These are phyloP conservation scores for Penicillium psychrofluorescens DNA, from an alignment of 495 filamentous ascomycete species.

Conservation along the genomic window DNA sequence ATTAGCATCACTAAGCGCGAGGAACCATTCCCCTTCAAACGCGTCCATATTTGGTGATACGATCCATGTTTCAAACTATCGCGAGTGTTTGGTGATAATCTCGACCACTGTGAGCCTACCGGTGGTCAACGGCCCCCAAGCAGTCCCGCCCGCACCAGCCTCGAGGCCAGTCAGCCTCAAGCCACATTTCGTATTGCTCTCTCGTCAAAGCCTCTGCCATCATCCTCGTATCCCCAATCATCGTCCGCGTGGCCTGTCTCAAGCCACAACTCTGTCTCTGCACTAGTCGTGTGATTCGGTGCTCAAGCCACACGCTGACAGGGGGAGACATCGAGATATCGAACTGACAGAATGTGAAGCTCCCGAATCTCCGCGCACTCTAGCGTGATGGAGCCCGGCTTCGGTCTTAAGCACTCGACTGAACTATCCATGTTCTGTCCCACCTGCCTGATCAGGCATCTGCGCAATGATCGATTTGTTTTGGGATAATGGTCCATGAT, in stretches of 20 bases:
- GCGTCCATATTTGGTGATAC: conserved; percentile 7
- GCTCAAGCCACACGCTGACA: too few species aligned
- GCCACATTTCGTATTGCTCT: conserved; percentile 5
- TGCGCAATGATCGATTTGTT: not conserved
- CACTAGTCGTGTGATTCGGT: too few species aligned
- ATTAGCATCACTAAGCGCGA: not conserved
- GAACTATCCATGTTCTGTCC: not conserved
- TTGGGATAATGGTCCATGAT: too few species aligned
- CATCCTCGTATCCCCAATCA: too few species aligned
- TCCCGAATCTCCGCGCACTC: too few species aligned
- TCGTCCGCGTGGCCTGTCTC: too few species aligned
- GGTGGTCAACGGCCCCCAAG: too few species aligned
- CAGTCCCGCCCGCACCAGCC: not conserved
- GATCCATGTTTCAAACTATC: conserved; percentile 6
- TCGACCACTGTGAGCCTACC: not conserved
- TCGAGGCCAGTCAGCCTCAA: conserved; percentile 9
- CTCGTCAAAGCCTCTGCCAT: conserved; percentile 1
- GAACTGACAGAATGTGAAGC: too few species aligned
- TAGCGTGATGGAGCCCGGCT: too few species aligned
- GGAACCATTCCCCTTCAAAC: not conserved
- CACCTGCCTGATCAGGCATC: conserved; percentile 3
- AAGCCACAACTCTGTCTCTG: too few species aligned
- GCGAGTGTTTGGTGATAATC: conserved; percentile 13
- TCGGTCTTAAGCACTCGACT: too few species aligned
- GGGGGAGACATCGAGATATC: too few species aligned